These are phyloP conservation scores for Gossypium mustelinum DNA, from an alignment of 345 rosid species.

Conservation along the genomic window DNA sequence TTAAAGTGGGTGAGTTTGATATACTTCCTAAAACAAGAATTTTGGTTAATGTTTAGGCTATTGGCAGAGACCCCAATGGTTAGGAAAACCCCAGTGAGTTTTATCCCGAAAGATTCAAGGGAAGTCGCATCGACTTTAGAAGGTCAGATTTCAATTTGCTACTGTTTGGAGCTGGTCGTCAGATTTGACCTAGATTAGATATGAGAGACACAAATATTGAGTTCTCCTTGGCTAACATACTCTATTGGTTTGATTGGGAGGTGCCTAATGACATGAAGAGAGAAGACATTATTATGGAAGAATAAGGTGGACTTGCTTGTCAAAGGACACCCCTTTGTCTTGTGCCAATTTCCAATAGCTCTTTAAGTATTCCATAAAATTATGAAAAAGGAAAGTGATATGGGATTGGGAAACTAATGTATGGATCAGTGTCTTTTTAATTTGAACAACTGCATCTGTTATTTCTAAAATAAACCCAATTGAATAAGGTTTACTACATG, in stretches of 20 bases:
- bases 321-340: background rate
- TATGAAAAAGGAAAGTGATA: too few species aligned
- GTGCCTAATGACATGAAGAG: background rate
- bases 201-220: conserved; percentile 1
- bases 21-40: background rate
- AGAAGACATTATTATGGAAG: conserved; percentile 1
- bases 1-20: background rate
- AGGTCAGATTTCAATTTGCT: background rate
- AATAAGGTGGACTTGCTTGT: background rate
- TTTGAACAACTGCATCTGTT: too few species aligned
- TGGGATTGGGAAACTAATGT: too few species aligned
- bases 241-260: conserved; percentile 2
- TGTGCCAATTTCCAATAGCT: background rate
- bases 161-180: conserved; percentile 1
- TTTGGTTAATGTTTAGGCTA: background rate
- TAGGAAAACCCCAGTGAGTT: conserved; percentile 6
- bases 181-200: background rate
- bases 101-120: conserved; percentile 1
- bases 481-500: too few species aligned
- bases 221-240: background rate
- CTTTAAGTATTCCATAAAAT: too few species aligned
- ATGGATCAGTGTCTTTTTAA: too few species aligned
- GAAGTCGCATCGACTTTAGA: background rate
- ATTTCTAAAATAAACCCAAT: too few species aligned
- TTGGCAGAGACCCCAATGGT: background rate